A percentile compares a stretch with the other conserved stretches of the same genome.
Conservation (phyloP, 2,329 filamentous ascomycete species). For the Colletotrichum trifolii region DNA sequence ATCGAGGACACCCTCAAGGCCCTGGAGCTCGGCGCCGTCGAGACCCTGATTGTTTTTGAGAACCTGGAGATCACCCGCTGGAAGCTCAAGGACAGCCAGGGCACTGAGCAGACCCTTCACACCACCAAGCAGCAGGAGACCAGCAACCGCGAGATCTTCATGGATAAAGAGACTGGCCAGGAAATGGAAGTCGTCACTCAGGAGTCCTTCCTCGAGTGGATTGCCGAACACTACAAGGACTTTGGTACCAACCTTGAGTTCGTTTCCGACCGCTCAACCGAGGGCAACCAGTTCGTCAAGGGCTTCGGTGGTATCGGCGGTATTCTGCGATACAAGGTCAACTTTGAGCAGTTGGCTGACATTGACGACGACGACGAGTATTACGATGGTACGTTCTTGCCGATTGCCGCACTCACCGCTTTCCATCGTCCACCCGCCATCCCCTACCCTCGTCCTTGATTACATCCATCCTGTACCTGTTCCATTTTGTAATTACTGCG, state of each 20-base stretch:
- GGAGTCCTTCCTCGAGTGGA: slow-evolving; percentile 98
- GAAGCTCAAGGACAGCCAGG: slow-evolving; percentile 83
- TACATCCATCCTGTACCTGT: no score
- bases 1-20: slow-evolving; percentile 98
- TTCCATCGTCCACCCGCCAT: no score
- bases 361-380: slow-evolving; percentile 92
- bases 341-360: slow-evolving; percentile 98
- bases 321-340: slow-evolving; percentile 98
- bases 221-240: slow-evolving; percentile 97
- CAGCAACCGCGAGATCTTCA: slow-evolving; percentile 81
- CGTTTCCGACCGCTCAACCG: slow-evolving; percentile 95
- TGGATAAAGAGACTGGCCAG: slow-evolving; percentile 94
- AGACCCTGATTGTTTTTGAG: slow-evolving; percentile 96
- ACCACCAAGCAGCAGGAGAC: slow-evolving; percentile 88
- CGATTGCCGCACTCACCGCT: not conserved
- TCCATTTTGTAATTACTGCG: no score
- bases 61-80: slow-evolving; percentile 96
- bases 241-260: slow-evolving; percentile 97
- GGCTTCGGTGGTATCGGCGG: slow-evolving; percentile 98
- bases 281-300: slow-evolving; percentile 99
- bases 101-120: slow-evolving; percentile 80
- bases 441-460: no score
- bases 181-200: slow-evolving; percentile 96
- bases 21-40: slow-evolving; percentile 92
- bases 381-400: slow-evolving; percentile 69